These are phyloP conservation scores for Ogataea corticis DNA, from an alignment of 805 yeast genomes.

Conservation along the genomic window DNA sequence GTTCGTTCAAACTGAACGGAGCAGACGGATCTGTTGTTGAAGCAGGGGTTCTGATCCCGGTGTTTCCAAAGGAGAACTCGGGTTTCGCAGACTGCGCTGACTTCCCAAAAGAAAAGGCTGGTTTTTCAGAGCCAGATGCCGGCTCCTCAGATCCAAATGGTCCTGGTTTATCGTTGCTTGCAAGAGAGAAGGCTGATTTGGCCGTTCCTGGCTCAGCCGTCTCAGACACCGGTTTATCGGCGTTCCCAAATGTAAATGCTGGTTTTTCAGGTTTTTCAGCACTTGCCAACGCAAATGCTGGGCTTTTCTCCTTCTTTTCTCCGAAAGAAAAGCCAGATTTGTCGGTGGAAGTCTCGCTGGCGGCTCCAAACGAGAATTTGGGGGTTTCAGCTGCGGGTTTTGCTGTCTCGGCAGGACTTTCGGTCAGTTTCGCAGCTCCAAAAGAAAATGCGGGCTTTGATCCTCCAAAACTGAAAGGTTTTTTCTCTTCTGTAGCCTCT, in stretches of 20 bases:
- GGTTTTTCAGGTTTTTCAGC: not conserved
- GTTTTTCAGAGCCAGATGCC: too few species aligned
- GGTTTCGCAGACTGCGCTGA: conserved; percentile 1
- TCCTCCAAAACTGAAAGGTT: too few species aligned
- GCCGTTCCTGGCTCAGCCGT: not conserved
- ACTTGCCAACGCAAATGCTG: not conserved
- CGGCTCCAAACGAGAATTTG: not conserved
- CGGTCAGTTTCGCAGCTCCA: not conserved
- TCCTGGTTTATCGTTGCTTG: too few species aligned
- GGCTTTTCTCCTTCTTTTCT: not conserved
- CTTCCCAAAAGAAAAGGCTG: too few species aligned
- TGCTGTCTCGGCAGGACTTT: not conserved
- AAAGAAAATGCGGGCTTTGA: conserved; percentile 4
- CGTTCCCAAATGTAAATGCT: conserved; percentile 1
- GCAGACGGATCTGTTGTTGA: conserved; percentile 2
- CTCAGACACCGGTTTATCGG: not conserved
- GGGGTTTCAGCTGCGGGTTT: too few species aligned
- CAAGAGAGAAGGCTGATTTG: too few species aligned
- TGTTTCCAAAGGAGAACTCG: conserved; percentile 5
- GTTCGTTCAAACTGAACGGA: not conserved
- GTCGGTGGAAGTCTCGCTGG: too few species aligned
- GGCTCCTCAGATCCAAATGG: too few species aligned
- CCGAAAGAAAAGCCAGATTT: not conserved
- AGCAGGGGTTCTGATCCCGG: conserved; percentile 3
- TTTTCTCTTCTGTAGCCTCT: too few species aligned